Evolutionary conservation across 306 rosid species (phyloP), one percentile per base, ranked within the genome.

Genomic region (Prunus fruticosa): DNA sequence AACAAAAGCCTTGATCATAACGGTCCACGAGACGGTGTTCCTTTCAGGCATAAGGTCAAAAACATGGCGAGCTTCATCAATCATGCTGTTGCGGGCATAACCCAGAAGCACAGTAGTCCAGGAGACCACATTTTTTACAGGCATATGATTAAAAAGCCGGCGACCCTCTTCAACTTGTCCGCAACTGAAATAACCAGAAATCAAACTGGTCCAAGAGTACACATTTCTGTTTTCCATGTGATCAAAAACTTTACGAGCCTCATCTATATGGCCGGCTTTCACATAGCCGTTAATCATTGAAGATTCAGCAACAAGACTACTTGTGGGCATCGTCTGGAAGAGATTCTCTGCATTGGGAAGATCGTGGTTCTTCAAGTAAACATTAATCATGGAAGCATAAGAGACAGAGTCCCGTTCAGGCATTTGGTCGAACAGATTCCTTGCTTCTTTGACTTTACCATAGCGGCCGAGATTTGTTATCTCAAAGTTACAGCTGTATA

Each of bases 121-220:
- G 14, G 84, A 63, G 8, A 84, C 88, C 78, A 69, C 87, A 13
- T 76, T 87, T 73, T 76, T 84, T 47, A n/a, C 85, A 22, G 85
- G 86, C 84, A 87, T 85, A 69, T 64, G 66, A 78, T 73, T 58
- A 64, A 85, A 82, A 61, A 87, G 72, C 15, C 28, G 45, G 67
- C 49, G 61, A 67, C 78, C 91, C 38, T 87, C 87, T 25, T 82
- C 82, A 56, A 81, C n/a, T 64, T 75, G 64, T 23, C 89, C 86
- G 50, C 75, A 28, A 3, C 53, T 28, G 68, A 87, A 80, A 61
- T 84, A 85, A 20, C 87, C 87, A 32, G 88, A 84, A 64, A 85
- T 56, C 89, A 87, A 60, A 78, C 87, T 82, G 9, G 87, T 82
- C 89, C 89, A 87, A 1, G 86, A 82, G 45, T 82, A 87, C 12